A percentile compares a stretch with the other conserved stretches of the same genome.
These are phyloP conservation scores for Evernia prunastri DNA, from an alignment of 495 filamentous ascomycete genomes.

Conservation along the genomic window DNA sequence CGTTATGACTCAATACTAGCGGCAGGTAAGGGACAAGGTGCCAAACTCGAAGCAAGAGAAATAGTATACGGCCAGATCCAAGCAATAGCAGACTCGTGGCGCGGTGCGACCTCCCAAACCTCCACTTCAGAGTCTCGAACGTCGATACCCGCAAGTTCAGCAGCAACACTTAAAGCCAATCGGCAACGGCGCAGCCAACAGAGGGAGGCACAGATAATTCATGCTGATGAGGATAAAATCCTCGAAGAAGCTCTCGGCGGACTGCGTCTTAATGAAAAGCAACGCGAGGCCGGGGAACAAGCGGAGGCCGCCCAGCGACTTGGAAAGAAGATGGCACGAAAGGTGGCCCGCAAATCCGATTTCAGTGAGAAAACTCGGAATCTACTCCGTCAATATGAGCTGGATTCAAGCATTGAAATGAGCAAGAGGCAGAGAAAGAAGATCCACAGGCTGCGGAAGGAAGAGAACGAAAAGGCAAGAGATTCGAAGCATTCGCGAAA, in stretches of 20 bases:
- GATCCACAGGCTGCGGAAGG: background rate
- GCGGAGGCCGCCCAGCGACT: background rate
- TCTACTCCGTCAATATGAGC: background rate
- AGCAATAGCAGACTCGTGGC: slow-evolving; percentile 9
- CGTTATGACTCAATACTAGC: slow-evolving; percentile 67
- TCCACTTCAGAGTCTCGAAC: background rate
- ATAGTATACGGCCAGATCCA: background rate
- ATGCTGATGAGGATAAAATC: background rate
- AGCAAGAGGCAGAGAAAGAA: background rate
- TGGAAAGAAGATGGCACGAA: background rate
- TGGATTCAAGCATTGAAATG: background rate
- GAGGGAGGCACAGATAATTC: background rate
- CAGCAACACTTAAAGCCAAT: background rate
- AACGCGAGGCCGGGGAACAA: background rate
- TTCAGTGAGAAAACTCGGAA: background rate
- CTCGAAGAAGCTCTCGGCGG: background rate
- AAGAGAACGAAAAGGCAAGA: background rate
- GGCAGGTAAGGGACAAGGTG: slow-evolving; percentile 23
- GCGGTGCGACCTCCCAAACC: background rate
- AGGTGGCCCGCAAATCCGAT: background rate
- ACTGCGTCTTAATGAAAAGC: background rate
- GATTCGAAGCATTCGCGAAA: background rate
- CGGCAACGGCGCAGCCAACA: background rate
- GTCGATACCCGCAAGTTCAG: background rate
- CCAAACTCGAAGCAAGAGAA: slow-evolving; percentile 10